Percentiles rank a stretch among this genome's conserved stretches.
phyloP scores from a whole-genome alignment of 148 eudicot genomes.

The Vaccinium darrowii region DNA sequence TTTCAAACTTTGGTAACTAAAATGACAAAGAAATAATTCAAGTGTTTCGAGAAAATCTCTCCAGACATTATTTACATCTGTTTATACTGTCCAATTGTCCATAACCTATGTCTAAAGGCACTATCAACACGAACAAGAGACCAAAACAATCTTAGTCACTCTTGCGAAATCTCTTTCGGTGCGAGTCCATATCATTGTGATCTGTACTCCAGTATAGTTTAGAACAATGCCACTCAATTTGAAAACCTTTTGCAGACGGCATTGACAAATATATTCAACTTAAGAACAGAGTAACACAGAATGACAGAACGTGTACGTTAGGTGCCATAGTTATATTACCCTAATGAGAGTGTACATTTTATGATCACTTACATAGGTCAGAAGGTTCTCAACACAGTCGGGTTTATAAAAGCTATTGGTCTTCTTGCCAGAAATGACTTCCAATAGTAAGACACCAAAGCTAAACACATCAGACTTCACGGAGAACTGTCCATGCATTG shows the following conservation, averaged over 20 bases:
- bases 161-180: not conserved
- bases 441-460: slow-evolving; percentile 48
- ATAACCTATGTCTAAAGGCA: not conserved
- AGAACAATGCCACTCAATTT: not conserved
- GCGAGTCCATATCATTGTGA: not conserved
- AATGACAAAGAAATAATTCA: not conserved
- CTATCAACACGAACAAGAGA: not conserved
- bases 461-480: slow-evolving; percentile 57
- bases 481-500: slow-evolving; percentile 42
- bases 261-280: not conserved
- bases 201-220: not conserved
- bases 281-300: not conserved
- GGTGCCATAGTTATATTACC: not conserved
- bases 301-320: not conserved
- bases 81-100: not conserved
- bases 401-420: slow-evolving; percentile 16
- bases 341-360: not conserved
- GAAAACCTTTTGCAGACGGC: not conserved
- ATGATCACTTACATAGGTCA: slow-evolving; percentile 32
- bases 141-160: not conserved
- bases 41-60: not conserved
- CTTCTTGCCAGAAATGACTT: slow-evolving; percentile 43
- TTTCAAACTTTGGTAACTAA: not conserved
- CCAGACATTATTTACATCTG: not conserved
- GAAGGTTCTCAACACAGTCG: slow-evolving; percentile 26